Conservation (phyloP, 2,329 filamentous ascomycete genomes). For the Chrysoporthe puriensis region DNA sequence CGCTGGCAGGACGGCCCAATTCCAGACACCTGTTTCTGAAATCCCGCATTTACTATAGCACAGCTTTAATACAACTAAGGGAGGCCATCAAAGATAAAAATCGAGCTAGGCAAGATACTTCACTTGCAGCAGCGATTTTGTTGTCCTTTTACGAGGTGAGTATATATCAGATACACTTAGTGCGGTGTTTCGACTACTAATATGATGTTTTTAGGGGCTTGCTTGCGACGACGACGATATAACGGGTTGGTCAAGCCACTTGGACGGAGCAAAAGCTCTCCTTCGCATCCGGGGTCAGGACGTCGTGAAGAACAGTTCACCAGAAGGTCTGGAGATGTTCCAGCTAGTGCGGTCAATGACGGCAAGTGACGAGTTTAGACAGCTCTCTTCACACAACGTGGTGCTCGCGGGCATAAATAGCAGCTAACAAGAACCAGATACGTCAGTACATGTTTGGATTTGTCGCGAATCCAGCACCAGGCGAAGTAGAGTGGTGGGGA, state of each 20-base stretch:
- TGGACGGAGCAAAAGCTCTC: conserved; percentile 33
- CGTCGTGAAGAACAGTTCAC: conserved; percentile 25
- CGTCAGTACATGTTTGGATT: conserved; percentile 34
- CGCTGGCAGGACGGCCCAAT: conserved; percentile 33
- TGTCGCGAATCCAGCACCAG: conserved; percentile 29
- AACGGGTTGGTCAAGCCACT: conserved; percentile 31
- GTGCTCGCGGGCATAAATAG: neutral
- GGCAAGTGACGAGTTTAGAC: conserved; percentile 20
- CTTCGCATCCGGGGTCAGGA: conserved; percentile 30
- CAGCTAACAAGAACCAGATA: conserved; percentile 22
- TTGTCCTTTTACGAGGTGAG: conserved; percentile 34
- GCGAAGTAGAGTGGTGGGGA: conserved; percentile 34
- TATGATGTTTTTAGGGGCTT: conserved; percentile 19
- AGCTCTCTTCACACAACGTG: no score
- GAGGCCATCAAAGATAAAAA: conserved; percentile 31
- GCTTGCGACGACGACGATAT: conserved; percentile 30
- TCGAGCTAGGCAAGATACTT: conserved; percentile 30
- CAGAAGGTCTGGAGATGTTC: conserved; percentile 33
- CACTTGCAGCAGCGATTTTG: conserved; percentile 32
- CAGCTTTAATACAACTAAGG: conserved; percentile 32
- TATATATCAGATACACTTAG: neutral
- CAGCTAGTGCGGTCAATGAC: conserved; percentile 33
- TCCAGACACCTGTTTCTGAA: conserved; percentile 30
- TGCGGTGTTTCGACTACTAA: neutral
- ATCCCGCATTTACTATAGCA: conserved; percentile 33